Conservation (phyloP, 805 yeast species). For the Saturnispora mendoncae region DNA sequence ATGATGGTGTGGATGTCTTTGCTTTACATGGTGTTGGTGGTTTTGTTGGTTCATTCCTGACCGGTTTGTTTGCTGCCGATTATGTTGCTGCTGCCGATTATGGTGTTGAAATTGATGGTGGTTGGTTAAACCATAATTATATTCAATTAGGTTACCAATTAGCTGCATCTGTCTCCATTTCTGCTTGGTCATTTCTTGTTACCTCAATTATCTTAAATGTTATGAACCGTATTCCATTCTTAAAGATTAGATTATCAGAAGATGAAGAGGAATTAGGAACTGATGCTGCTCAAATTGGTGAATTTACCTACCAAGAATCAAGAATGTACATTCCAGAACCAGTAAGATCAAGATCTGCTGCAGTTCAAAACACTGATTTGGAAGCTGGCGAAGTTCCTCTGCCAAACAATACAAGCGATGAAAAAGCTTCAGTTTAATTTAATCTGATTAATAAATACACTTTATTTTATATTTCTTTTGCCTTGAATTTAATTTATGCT, state of each 20-base stretch:
- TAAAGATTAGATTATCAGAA: conserved; percentile 71
- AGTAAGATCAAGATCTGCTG: conserved; percentile 37
- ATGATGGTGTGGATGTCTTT: conserved; percentile 93
- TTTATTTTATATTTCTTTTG: no score
- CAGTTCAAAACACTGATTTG: conserved; percentile 16
- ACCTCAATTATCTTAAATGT: conserved; percentile 58
- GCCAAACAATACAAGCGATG: conserved; percentile 14
- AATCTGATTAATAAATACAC: no score
- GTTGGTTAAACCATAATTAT: conserved; percentile 81
- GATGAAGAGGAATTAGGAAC: conserved; percentile 87
- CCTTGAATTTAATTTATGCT: no score
- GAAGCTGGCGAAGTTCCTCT: conserved; percentile 26
- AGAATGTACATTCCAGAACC: conserved; percentile 70
- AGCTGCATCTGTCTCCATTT: conserved; percentile 65
- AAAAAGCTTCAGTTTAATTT: conserved; percentile 17
- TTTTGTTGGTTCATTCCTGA: conserved; percentile 67
- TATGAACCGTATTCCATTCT: conserved; percentile 71
- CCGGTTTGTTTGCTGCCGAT: conserved; percentile 90
- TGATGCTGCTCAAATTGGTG: conserved; percentile 87
- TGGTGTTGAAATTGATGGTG: conserved; percentile 56
- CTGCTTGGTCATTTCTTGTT: conserved; percentile 66
- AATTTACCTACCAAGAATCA: conserved; percentile 65
- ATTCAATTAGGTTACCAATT: conserved; percentile 82
- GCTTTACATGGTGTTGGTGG: conserved; percentile 95
- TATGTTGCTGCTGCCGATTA: conserved; percentile 83